Conservation (phyloP, 169 alveolate species). For the Plasmodium reichenowi region DNA sequence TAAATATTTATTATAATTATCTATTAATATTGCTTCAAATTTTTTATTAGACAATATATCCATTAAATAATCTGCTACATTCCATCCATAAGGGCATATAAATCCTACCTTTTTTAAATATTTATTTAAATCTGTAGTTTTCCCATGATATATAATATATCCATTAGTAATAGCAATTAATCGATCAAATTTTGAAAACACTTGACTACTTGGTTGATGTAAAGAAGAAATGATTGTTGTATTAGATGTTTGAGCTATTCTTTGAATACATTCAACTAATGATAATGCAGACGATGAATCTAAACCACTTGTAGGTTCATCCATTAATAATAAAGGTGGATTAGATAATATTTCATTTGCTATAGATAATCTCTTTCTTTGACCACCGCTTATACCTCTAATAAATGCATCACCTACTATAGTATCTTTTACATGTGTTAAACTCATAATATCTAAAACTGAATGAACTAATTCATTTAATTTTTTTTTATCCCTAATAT, state of each 20-base stretch:
- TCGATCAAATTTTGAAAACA: constrained; percentile 83
- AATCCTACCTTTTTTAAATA: constrained; percentile 63
- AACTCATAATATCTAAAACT: constrained; percentile 80
- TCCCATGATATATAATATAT: constrained; percentile 84
- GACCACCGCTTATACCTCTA: constrained; percentile 88
- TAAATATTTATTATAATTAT: constrained; percentile 54
- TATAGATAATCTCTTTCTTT: constrained; percentile 88
- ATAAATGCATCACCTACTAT: constrained; percentile 80
- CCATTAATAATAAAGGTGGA: constrained; percentile 89
- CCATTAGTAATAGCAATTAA: constrained; percentile 85
- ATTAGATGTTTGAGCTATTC: constrained; percentile 57
- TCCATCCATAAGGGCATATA: constrained; percentile 80
- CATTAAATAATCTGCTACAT: constrained; percentile 80
- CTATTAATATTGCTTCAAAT: constrained; percentile 26
- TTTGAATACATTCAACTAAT: constrained; percentile 76
- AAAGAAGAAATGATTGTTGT: constrained; percentile 83
- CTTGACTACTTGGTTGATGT: constrained; percentile 86
- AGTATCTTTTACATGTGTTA: constrained; percentile 80
- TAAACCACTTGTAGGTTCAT: constrained; percentile 92
- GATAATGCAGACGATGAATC: constrained; percentile 88
- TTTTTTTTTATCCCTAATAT: constrained; percentile 77
- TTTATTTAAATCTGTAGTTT: constrained; percentile 75
- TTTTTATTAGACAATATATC: constrained; percentile 59
- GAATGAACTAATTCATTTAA: constrained; percentile 73
- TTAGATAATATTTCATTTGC: constrained; percentile 89